A percentile compares a stretch with the other conserved stretches of the same genome.
Evolutionary conservation across 345 rosid genomes (phyloP).

Genomic region (Crucihimalaya himalaica): DNA sequence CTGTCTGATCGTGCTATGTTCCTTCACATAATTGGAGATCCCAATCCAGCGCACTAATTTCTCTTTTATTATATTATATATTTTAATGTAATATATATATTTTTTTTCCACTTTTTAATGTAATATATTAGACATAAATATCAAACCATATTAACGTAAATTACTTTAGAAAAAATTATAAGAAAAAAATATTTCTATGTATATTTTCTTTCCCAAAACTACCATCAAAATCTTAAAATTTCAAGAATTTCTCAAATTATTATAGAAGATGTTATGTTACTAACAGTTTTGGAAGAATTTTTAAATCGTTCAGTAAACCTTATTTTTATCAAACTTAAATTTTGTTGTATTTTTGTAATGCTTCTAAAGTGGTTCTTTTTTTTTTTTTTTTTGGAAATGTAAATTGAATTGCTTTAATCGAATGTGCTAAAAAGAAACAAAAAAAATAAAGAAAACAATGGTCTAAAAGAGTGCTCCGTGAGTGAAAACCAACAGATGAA

Average conservation of each 20-base stretch:
- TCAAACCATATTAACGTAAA: background rate
- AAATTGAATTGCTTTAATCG: no score
- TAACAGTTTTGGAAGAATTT: background rate
- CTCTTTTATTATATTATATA: background rate
- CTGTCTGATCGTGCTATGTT: slow-evolving; percentile 41
- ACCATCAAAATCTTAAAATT: background rate
- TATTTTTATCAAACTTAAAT: background rate
- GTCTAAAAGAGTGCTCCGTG: no score
- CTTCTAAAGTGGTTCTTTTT: no score
- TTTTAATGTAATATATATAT: no score
- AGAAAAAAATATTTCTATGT: background rate
- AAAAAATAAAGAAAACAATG: no score
- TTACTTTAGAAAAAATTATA: background rate
- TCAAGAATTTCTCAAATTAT: no score
- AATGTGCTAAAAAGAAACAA: no score
- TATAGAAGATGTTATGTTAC: background rate
- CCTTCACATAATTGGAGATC: slow-evolving; percentile 30
- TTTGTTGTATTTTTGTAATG: background rate
- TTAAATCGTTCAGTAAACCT: background rate
- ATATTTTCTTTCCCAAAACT: background rate
- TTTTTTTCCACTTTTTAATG: no score
- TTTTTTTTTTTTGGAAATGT: no score
- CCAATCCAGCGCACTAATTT: slow-evolving; percentile 17
- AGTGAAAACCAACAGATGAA: no score
- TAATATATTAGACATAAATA: background rate